Evolutionary conservation across 2,329 filamentous ascomycete species (phyloP).

Genomic region (Pezicula carpinea): DNA sequence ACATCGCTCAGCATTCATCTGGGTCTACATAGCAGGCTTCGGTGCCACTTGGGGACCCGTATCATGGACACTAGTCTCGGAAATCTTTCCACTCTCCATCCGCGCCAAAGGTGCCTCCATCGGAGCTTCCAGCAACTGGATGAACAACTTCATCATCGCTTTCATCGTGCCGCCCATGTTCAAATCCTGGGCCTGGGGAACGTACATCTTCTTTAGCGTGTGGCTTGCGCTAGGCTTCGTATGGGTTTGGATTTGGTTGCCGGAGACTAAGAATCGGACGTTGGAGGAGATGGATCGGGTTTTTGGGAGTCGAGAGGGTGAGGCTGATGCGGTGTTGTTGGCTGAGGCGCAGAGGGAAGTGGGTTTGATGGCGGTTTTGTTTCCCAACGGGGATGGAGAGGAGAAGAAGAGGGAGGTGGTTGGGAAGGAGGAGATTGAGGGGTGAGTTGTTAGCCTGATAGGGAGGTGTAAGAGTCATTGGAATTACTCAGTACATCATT

Average conservation of each 20-base stretch:
- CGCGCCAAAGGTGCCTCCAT: slow-evolving; percentile 37
- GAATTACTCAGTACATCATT: too few relatives aligned
- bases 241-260: slow-evolving; percentile 46
- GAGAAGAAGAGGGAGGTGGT: too few relatives aligned
- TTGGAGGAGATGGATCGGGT: slow-evolving; percentile 51
- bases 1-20: slow-evolving; percentile 21
- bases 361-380: slow-evolving; percentile 5
- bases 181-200: slow-evolving; percentile 40
- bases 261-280: slow-evolving; percentile 50
- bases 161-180: slow-evolving; percentile 41
- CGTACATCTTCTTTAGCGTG: slow-evolving; percentile 52
- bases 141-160: slow-evolving; percentile 42
- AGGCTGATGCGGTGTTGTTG: slow-evolving; percentile 20
- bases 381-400: too few relatives aligned
- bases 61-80: slow-evolving; percentile 32
- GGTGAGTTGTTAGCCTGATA: too few relatives aligned
- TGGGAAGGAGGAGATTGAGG: too few relatives aligned
- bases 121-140: slow-evolving; percentile 39
- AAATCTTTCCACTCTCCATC: slow-evolving; percentile 35
- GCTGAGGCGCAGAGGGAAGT: slow-evolving; percentile 22
- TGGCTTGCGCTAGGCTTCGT: slow-evolving; percentile 40
- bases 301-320: slow-evolving; percentile 37
- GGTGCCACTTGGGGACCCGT: slow-evolving; percentile 30
- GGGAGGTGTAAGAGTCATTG: too few relatives aligned
- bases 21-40: slow-evolving; percentile 27